Percentiles rank a stretch among this genome's conserved stretches.
These are phyloP conservation scores for Phycomyces blakesleeanus DNA, from an alignment of 192 early-diverging fungal genomes.

Conservation along the genomic window DNA sequence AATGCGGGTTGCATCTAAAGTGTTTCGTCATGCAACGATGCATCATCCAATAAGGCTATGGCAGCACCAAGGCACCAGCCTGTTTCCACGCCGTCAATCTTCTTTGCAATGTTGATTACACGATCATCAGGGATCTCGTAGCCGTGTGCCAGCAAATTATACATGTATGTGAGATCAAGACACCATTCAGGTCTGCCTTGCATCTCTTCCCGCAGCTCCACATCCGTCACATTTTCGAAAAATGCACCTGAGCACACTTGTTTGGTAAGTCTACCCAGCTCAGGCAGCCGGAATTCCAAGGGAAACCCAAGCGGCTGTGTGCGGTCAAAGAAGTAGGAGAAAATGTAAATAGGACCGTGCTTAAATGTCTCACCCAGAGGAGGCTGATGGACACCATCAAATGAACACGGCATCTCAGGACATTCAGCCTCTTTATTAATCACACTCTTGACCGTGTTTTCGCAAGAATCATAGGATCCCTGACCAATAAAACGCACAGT, in stretches of 20 bases:
- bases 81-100: conserved; percentile 80
- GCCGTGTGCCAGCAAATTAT: conserved; percentile 65
- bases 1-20: background rate
- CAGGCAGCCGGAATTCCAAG: conserved; percentile 54
- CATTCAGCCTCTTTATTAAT: conserved; percentile 60
- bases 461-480: conserved; percentile 14
- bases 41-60: conserved; percentile 62
- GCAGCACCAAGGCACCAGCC: conserved; percentile 88
- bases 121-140: conserved; percentile 63
- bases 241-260: conserved; percentile 54
- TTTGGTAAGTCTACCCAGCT: conserved; percentile 55
- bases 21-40: conserved; percentile 1
- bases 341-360: conserved; percentile 72
- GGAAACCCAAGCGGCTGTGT: conserved; percentile 56
- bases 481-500: conserved; percentile 14
- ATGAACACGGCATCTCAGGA: conserved; percentile 60
- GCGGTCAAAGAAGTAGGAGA: conserved; percentile 88
- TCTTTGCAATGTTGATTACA: conserved; percentile 66
- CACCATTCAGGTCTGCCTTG: conserved; percentile 63
- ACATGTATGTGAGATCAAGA: conserved; percentile 75
- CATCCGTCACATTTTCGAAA: conserved; percentile 37
- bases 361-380: conserved; percentile 55
- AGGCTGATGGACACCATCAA: conserved; percentile 82
- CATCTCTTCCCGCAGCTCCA: conserved; percentile 34
- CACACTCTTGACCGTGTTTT: conserved; percentile 43